Conservation (phyloP, 768 basidiomycete species). For the Coprinopsis cinerea region DNA sequence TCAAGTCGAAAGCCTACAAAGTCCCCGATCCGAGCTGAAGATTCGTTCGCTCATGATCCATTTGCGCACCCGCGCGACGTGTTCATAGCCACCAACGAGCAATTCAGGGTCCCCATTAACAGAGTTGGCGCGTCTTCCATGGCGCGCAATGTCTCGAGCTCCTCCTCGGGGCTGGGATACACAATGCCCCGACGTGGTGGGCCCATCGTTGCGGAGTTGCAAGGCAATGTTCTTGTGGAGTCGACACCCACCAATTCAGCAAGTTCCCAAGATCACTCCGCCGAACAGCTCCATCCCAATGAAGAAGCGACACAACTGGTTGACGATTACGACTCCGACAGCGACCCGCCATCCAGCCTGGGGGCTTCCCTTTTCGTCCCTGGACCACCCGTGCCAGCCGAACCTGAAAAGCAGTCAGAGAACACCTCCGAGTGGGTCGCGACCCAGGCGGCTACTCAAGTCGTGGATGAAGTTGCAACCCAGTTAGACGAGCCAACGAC, state of each 20-base stretch:
- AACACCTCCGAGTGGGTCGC: conserved; percentile 15
- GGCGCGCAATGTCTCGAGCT: conserved; percentile 18
- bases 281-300: neutral
- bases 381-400: conserved; percentile 2
- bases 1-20: too few relatives aligned
- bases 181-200: neutral
- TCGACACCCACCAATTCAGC: conserved; percentile 48
- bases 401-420: too few relatives aligned
- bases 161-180: neutral
- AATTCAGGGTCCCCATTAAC: conserved; percentile 55
- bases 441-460: conserved; percentile 28
- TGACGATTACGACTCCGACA: conserved; percentile 2
- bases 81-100: conserved; percentile 40
- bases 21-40: too few relatives aligned
- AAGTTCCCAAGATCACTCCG: conserved; percentile 26
- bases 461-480: conserved; percentile 27
- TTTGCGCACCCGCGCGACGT: conserved; percentile 41
- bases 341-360: conserved; percentile 35
- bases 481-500: too few relatives aligned
- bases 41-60: conserved; percentile 56
- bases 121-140: conserved; percentile 35
- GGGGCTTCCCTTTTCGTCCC: conserved; percentile 26
- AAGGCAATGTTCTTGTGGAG: conserved; percentile 26
- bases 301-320: neutral
- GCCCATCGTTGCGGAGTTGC: neutral